Conservation (phyloP, 2,329 filamentous ascomycete species). For the Amphichorda felina region DNA sequence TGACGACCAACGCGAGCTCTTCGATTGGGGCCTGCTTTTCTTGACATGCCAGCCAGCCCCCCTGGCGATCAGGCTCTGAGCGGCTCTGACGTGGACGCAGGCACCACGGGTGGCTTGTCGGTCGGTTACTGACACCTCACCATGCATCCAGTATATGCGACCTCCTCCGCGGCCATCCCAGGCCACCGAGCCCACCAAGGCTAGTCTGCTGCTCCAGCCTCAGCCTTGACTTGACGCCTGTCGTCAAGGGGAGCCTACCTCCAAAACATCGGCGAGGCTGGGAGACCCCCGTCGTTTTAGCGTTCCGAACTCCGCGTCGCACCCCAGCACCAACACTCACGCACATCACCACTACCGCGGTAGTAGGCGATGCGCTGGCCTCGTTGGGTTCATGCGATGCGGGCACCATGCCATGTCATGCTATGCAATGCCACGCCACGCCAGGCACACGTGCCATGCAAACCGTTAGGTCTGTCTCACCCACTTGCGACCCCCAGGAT, state of each 20-base stretch:
- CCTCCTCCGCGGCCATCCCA: background rate
- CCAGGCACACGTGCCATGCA: slow-evolving; percentile 8
- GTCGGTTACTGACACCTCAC: background rate
- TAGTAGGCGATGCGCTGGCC: background rate
- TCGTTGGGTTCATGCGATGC: background rate
- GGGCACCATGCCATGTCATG: slow-evolving; percentile 1
- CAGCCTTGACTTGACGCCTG: too few relatives aligned
- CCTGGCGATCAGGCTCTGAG: too few relatives aligned
- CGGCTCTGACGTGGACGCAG: background rate
- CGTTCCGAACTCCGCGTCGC: background rate
- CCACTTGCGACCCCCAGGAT: background rate
- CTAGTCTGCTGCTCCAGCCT: background rate
- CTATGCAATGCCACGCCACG: slow-evolving; percentile 2
- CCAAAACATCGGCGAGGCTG: background rate
- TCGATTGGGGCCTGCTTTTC: too few relatives aligned
- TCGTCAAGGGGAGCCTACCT: too few relatives aligned
- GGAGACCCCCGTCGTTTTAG: background rate
- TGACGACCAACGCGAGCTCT: too few relatives aligned
- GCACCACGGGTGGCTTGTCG: too few relatives aligned
- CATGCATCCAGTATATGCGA: background rate
- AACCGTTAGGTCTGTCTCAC: background rate
- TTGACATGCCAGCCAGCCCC: too few relatives aligned
- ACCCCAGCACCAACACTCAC: background rate
- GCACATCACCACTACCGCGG: background rate
- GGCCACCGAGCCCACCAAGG: background rate